These are phyloP conservation scores for Ganoderma meredithae DNA, from an alignment of 1,284 basidiomycete genomes.

Conservation along the genomic window DNA sequence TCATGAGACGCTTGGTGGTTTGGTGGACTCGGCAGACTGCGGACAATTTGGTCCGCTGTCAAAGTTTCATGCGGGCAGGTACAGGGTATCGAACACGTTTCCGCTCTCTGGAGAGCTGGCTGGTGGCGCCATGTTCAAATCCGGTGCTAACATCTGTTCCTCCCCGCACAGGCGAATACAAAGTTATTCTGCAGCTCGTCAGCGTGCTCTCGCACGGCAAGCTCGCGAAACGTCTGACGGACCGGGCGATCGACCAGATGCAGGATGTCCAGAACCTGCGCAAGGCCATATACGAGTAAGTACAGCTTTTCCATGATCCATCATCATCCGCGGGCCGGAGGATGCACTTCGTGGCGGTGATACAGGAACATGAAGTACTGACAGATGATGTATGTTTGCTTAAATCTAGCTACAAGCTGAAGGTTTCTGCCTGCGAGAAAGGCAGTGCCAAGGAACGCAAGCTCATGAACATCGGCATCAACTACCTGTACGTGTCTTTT, in stretches of 20 bases:
- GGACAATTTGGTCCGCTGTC: background rate
- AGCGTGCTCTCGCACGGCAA: constrained; percentile 90
- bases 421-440: constrained; percentile 84
- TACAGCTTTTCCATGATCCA: constrained; percentile 13
- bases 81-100: background rate
- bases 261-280: constrained; percentile 95
- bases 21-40: background rate
- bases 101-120: background rate
- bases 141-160: background rate
- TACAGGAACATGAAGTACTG: background rate
- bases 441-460: constrained; percentile 81
- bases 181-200: constrained; percentile 94
- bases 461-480: constrained; percentile 78
- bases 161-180: constrained; percentile 85
- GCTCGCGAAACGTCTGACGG: constrained; percentile 92
- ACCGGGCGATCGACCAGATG: constrained; percentile 90
- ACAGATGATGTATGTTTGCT: background rate
- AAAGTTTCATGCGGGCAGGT: background rate
- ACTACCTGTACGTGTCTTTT: constrained; percentile 72
- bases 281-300: constrained; percentile 91
- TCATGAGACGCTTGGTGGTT: background rate
- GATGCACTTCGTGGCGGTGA: constrained; percentile 1
- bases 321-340: constrained; percentile 3
- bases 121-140: background rate
- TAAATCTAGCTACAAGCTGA: constrained; percentile 83